Percentiles rank a stretch among this genome's conserved stretches.
These are phyloP conservation scores for Domatiomyces catenatus DNA, from an alignment of 2,329 filamentous ascomycete genomes.

Conservation along the genomic window DNA sequence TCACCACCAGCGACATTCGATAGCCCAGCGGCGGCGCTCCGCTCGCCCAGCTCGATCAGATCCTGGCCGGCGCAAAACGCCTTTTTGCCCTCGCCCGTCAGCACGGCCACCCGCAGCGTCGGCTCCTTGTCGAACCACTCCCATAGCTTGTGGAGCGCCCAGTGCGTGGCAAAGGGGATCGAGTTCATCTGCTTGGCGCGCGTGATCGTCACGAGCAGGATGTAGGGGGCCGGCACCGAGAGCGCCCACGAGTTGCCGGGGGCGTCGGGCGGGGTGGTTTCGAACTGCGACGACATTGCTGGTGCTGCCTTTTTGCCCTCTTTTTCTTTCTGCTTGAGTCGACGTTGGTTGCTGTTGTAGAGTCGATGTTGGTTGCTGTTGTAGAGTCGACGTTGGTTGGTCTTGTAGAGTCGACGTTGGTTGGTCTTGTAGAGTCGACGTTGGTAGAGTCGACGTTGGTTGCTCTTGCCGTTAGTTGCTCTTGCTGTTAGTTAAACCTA, in stretches of 20 bases:
- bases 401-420: too few species aligned
- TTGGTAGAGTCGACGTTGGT: too few species aligned
- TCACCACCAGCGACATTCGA: neutral
- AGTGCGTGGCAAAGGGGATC: slow-evolving; percentile 28
- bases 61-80: slow-evolving; percentile 34
- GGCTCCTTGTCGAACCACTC: slow-evolving; percentile 33
- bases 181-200: slow-evolving; percentile 30
- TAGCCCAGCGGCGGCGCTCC: neutral
- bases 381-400: too few species aligned
- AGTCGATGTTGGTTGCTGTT: too few species aligned
- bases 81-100: slow-evolving; percentile 29
- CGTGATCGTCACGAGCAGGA: slow-evolving; percentile 35
- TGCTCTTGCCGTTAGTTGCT: too few species aligned
- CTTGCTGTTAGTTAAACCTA: too few species aligned
- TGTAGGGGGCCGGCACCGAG: slow-evolving; percentile 29
- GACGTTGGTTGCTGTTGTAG: too few species aligned
- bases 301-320: neutral
- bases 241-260: slow-evolving; percentile 13
- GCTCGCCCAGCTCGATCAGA: slow-evolving; percentile 26
- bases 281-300: neutral
- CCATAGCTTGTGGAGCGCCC: slow-evolving; percentile 29
- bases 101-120: slow-evolving; percentile 26
- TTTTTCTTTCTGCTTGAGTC: neutral
- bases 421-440: too few species aligned
- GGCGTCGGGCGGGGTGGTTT: slow-evolving; percentile 5